Conservation (phyloP, 768 basidiomycete species). For the Tephrocybe sp. region DNA sequence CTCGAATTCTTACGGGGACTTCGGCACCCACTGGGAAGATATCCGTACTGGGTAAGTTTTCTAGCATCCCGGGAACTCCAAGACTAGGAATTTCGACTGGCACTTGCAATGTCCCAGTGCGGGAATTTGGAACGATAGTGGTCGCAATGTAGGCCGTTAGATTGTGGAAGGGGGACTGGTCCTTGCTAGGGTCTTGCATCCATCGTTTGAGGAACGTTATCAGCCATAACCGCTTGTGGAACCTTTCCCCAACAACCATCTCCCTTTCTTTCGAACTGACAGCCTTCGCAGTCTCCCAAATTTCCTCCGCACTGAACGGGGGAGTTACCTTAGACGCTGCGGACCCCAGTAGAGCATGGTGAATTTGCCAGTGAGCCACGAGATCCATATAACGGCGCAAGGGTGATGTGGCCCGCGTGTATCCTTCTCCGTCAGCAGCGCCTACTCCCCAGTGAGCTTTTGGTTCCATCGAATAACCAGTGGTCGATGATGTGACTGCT, state of each 20-base stretch:
- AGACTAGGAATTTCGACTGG: not conserved
- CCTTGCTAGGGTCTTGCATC: slow-evolving; percentile 20
- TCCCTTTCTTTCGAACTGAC: slow-evolving; percentile 34
- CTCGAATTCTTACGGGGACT: not conserved
- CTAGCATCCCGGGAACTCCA: not conserved
- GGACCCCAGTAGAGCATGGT: slow-evolving; percentile 57
- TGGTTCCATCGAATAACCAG: slow-evolving; percentile 49
- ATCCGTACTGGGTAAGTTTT: not conserved
- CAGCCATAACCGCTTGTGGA: slow-evolving; percentile 32
- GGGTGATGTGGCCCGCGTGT: slow-evolving; percentile 82
- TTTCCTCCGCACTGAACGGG: slow-evolving; percentile 42
- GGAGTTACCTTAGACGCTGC: slow-evolving; percentile 26
- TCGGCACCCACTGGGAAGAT: not conserved
- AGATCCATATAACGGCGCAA: slow-evolving; percentile 83
- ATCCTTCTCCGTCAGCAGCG: slow-evolving; percentile 72
- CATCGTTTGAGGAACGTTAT: slow-evolving; percentile 36
- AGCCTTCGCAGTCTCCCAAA: slow-evolving; percentile 40
- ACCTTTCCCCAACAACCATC: slow-evolving; percentile 24
- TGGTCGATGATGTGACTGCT: slow-evolving; percentile 31
- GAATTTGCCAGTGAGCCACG: slow-evolving; percentile 91
- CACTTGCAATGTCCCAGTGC: not conserved
- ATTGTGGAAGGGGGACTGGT: not conserved
- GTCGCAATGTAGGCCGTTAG: slow-evolving; percentile 13
- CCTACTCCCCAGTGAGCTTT: slow-evolving; percentile 68
- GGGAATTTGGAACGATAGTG: not conserved